Evolutionary conservation across 2,329 filamentous ascomycete species (phyloP).

Genomic region (Paramyrothecium roridum): DNA sequence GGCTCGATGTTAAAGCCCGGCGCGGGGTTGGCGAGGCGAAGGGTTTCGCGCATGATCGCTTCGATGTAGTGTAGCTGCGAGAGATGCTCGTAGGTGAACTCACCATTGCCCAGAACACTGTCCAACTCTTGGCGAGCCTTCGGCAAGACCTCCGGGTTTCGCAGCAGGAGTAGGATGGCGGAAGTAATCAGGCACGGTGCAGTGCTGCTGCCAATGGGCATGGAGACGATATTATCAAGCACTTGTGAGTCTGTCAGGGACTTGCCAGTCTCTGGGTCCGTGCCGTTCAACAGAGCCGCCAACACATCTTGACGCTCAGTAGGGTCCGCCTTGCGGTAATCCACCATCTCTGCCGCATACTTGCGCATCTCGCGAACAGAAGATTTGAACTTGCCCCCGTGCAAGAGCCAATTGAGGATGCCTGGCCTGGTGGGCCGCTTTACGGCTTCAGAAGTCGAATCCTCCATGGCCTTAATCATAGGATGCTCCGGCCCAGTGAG

Average conservation of each 20-base stretch:
- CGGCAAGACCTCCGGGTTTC: conserved; percentile 44
- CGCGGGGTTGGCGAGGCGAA: conserved; percentile 52
- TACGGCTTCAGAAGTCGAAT: conserved; percentile 52
- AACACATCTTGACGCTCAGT: conserved; percentile 58
- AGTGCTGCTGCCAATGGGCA: conserved; percentile 57
- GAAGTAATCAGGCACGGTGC: conserved; percentile 42
- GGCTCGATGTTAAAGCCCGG: conserved; percentile 55
- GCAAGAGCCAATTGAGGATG: conserved; percentile 49
- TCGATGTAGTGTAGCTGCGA: conserved; percentile 50
- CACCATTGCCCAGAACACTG: conserved; percentile 41
- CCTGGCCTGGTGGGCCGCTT: conserved; percentile 49
- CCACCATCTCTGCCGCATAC: conserved; percentile 55
- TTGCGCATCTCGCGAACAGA: conserved; percentile 51
- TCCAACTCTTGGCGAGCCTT: conserved; percentile 53
- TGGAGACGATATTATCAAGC: conserved; percentile 66
- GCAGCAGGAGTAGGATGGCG: conserved; percentile 47
- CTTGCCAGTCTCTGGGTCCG: conserved; percentile 60
- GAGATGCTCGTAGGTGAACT: conserved; percentile 45
- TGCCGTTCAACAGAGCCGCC: conserved; percentile 53
- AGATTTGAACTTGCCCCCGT: conserved; percentile 50
- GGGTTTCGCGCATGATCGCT: conserved; percentile 49
- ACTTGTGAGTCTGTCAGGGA: conserved; percentile 56
- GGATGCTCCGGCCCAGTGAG: conserved; percentile 43
- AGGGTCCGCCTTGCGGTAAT: conserved; percentile 50
- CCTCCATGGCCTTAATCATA: conserved; percentile 51